Evolutionary conservation across 306 rosid genomes (phyloP), one percentile per base, ranked within the genome.

Genomic region (Herpetospermum pedunculosum): DNA sequence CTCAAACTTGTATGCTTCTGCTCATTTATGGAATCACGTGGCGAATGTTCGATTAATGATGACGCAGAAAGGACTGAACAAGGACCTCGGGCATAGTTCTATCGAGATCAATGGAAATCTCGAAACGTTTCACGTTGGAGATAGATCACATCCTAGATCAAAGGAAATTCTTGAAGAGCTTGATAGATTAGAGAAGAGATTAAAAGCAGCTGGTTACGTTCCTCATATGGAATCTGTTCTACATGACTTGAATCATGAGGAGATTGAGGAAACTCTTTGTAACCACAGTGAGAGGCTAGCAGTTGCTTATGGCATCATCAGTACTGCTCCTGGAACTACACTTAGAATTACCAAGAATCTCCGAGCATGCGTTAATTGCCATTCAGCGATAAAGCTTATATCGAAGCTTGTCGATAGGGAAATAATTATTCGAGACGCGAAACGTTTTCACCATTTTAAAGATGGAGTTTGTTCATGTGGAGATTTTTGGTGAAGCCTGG

Each of bases 81-180:
- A 59, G 58, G 78, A 62, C 44, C 54, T 75, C 8, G 77, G 77
- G 18, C 48, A 75, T 75, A 75, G 77, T 59, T 75, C 71, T 13
- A 75, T 75, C 13, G 55, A 75, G 77, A 32, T 75, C 11, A 75
- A 75, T 1, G 77, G 70, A 26, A 75, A 29, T 47, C 54, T 75
- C 3, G 58, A 75, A 59, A 64, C 23, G 2, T 75, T 75, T 29
- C 70, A 18, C 0, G 32, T 59, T 15, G 71, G 70, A 4, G 77
- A 75, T 59, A 60, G 64, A 60, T 75, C 77, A 57, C 70, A 55
- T 58, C 57, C 77, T 19, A 34, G 37, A 25, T 32, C 65, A 19
- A 75, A 75, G 38, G 77, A 59, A 15, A 73, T 73, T 12, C 53
- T 73, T 21, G 37, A 59, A 21, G 77, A 75, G 59, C 71, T 75